Evolutionary conservation across 768 basidiomycete species (phyloP).

Genomic region (Strobilomyces echinocephalus): DNA sequence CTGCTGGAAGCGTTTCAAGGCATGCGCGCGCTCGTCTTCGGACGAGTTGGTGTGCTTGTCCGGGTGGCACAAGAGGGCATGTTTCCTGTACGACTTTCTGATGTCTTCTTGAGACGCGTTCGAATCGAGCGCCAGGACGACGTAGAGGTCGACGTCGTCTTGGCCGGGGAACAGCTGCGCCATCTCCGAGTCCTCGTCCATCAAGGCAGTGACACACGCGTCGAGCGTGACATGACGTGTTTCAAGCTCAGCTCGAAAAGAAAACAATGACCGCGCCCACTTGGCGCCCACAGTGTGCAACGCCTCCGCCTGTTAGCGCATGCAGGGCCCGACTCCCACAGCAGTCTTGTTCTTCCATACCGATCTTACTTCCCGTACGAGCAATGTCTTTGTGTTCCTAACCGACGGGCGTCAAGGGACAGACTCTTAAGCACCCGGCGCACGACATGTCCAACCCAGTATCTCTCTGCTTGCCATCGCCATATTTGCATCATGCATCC

Average conservation of each 20-base stretch:
- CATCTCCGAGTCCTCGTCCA: slow-evolving; percentile 69
- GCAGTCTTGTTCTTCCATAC: slow-evolving; percentile 4
- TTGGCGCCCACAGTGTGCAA: too few species aligned
- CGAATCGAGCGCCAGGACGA: slow-evolving; percentile 54
- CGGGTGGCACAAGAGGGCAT: slow-evolving; percentile 80
- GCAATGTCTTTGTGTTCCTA: background rate
- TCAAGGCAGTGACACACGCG: slow-evolving; percentile 19
- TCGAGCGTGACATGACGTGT: slow-evolving; percentile 2
- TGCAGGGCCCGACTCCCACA: background rate
- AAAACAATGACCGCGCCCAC: slow-evolving; percentile 3
- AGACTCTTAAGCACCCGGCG: slow-evolving; percentile 1
- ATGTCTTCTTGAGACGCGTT: slow-evolving; percentile 63
- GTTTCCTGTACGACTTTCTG: slow-evolving; percentile 78
- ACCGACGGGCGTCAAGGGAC: background rate
- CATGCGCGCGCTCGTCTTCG: slow-evolving; percentile 58
- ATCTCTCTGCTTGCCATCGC: background rate
- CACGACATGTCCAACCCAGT: background rate
- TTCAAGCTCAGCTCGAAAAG: background rate
- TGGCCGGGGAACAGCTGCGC: slow-evolving; percentile 72
- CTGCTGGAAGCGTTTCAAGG: slow-evolving; percentile 82
- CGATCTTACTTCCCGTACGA: slow-evolving; percentile 2
- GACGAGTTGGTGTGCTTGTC: slow-evolving; percentile 75
- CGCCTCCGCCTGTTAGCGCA: background rate
- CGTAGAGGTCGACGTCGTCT: slow-evolving; percentile 73
- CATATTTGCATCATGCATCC: slow-evolving; percentile 5